Percentiles rank a stretch among this genome's conserved stretches.
Evolutionary conservation across 306 rosid genomes (phyloP).

Genomic region (Gastrolobium bilobum): DNA sequence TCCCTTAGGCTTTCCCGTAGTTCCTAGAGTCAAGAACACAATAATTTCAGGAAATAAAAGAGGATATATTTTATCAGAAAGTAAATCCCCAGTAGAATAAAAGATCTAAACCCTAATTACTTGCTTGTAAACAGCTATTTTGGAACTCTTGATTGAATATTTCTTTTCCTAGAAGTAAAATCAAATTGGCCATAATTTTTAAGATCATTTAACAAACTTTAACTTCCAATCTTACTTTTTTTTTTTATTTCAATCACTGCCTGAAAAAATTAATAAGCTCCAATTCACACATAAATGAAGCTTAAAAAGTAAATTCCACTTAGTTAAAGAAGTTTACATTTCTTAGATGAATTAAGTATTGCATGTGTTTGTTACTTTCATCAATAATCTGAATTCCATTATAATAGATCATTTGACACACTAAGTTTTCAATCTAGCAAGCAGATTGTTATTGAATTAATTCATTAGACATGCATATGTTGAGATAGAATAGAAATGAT

Average conservation of each 20-base stretch:
- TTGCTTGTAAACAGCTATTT: slow-evolving; percentile 14
- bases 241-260: background rate
- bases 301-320: background rate
- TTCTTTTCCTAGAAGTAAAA: slow-evolving; percentile 7
- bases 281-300: slow-evolving; percentile 10
- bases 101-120: background rate
- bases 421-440: background rate
- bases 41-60: slow-evolving; percentile 19
- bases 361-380: slow-evolving; percentile 7
- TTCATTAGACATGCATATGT: background rate
- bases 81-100: background rate
- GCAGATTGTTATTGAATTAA: background rate
- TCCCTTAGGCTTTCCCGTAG: slow-evolving; percentile 95
- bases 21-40: slow-evolving; percentile 64
- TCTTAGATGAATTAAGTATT: background rate
- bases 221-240: background rate
- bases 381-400: background rate
- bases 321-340: slow-evolving; percentile 21
- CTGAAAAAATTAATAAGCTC: too few relatives aligned
- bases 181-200: background rate
- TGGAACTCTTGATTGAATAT: background rate
- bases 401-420: background rate
- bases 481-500: background rate
- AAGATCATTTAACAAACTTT: background rate
- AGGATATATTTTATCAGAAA: background rate